Base-by-base conservation (phyloP, 176 grass and related monocot genomes). In the Dactylis glomerata region DNA sequence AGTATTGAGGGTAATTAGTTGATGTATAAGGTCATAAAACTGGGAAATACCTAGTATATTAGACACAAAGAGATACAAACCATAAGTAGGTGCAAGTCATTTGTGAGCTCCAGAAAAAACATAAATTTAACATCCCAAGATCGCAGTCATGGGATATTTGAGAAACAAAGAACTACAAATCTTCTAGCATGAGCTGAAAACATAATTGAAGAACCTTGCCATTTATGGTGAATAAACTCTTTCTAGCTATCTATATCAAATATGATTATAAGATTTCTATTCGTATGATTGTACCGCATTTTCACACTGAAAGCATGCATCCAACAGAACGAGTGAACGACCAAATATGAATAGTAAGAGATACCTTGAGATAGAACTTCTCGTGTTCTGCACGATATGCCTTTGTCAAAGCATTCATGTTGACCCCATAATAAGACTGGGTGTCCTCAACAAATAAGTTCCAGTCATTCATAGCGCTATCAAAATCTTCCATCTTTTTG, bases 321-420 rank as follows among this genome's bases (percentile, higher is more conserved):
- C 36, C 41, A 51, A 19, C n/a, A 19, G 28, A 75, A 54, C 3
- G 0, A 49, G 13, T 6, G 28, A 75, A 54, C 3, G 0, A 49
- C 20, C 3, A 32, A 22, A 77, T 24, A 65, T 4, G 10, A 7
- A 17, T 78, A 13, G 12, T 1, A 20, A 32, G n/a, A 1, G 0
- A 84, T 90, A 96, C 97, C 93, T 94, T 99, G 20, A 96, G 81
- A 86, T 94, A 96, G 81, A 94, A 99, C 84, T 99, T 99, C 65
- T 99, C 93, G 69, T 99, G 86, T 77, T 99, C 93, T 89, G 75
- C 71, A 26, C 76, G 81, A 44, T 91, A 99, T 13, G 89, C 89
- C 84, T 99, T 96, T 72, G 93, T 96, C 73, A 99, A 88, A 80
- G 81, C 88, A 92, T 93, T 87, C 97, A 99, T 99, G 77, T 99